Evolutionary conservation across 148 eudicot species (phyloP).

Genomic region (Chenopodium formosanum): DNA sequence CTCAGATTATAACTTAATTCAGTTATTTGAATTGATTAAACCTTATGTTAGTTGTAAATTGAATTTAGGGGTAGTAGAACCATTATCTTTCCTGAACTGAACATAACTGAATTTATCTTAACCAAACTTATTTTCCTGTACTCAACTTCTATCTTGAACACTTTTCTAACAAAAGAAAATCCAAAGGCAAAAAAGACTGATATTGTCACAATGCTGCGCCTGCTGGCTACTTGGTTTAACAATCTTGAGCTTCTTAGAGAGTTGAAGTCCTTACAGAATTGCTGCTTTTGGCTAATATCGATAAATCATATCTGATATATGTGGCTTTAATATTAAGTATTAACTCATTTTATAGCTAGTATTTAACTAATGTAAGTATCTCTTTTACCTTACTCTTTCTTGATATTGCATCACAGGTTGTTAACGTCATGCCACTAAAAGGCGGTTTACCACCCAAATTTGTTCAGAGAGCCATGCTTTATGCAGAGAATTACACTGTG

Average conservation of each 20-base stretch:
- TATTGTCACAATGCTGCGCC: not conserved
- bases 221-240: not conserved
- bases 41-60: too few species aligned
- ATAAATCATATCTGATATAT: too few species aligned
- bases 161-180: too few species aligned
- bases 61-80: too few species aligned
- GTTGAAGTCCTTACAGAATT: not conserved
- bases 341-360: not conserved
- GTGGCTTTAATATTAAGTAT: not conserved
- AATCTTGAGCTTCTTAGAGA: not conserved
- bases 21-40: too few species aligned
- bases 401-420: slow-evolving; percentile 42
- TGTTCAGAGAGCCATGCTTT: slow-evolving; percentile 55
- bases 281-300: not conserved
- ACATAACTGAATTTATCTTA: too few species aligned
- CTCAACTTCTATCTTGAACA: too few species aligned
- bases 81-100: too few species aligned
- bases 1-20: too few species aligned
- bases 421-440: slow-evolving; percentile 55
- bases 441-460: slow-evolving; percentile 69
- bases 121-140: too few species aligned
- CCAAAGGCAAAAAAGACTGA: not conserved
- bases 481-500: slow-evolving; percentile 70
- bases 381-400: not conserved
- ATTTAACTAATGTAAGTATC: too few species aligned